phyloP scores from a whole-genome alignment of 2,329 filamentous ascomycete genomes.

The Monilinia fructicola region DNA sequence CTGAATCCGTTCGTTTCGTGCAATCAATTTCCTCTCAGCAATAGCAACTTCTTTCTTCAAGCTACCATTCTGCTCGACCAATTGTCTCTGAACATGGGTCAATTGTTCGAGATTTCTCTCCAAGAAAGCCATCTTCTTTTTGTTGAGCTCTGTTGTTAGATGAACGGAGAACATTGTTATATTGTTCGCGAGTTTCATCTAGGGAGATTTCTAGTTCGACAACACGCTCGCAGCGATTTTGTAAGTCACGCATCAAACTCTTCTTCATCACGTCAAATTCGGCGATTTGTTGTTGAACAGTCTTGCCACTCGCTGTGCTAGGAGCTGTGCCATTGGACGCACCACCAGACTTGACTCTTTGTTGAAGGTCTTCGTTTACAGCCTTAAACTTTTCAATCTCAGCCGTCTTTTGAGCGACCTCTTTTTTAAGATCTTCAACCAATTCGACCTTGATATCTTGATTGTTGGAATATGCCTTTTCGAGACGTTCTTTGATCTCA shows the following conservation, averaged over 20 bases:
- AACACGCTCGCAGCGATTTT: slow-evolving; percentile 96
- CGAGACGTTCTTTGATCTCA: slow-evolving; percentile 77
- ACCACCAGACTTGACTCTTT: slow-evolving; percentile 64
- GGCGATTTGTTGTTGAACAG: slow-evolving; percentile 93
- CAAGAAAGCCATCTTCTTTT: slow-evolving; percentile 99
- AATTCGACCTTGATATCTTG: slow-evolving; percentile 72
- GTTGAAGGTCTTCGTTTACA: slow-evolving; percentile 77
- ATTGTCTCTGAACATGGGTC: slow-evolving; percentile 93
- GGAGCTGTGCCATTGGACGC: slow-evolving; percentile 59
- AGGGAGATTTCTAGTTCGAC: slow-evolving; percentile 97
- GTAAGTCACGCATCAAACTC: slow-evolving; percentile 95
- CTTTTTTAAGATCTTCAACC: slow-evolving; percentile 72
- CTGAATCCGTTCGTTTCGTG: slow-evolving; percentile 93
- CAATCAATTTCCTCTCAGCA: slow-evolving; percentile 94
- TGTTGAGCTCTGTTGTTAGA: slow-evolving; percentile 98
- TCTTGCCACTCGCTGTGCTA: slow-evolving; percentile 74
- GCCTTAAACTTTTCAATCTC: slow-evolving; percentile 81
- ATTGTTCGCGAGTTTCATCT: slow-evolving; percentile 96
- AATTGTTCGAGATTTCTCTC: slow-evolving; percentile 97
- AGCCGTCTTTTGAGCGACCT: slow-evolving; percentile 72
- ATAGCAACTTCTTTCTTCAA: slow-evolving; percentile 99
- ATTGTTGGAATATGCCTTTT: slow-evolving; percentile 73
- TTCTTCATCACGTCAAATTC: slow-evolving; percentile 99
- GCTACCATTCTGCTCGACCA: slow-evolving; percentile 95
- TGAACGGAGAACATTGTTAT: slow-evolving; percentile 95